Evolutionary conservation across 1,284 basidiomycete genomes (phyloP).

Genomic region (Sparassis latifolia): DNA sequence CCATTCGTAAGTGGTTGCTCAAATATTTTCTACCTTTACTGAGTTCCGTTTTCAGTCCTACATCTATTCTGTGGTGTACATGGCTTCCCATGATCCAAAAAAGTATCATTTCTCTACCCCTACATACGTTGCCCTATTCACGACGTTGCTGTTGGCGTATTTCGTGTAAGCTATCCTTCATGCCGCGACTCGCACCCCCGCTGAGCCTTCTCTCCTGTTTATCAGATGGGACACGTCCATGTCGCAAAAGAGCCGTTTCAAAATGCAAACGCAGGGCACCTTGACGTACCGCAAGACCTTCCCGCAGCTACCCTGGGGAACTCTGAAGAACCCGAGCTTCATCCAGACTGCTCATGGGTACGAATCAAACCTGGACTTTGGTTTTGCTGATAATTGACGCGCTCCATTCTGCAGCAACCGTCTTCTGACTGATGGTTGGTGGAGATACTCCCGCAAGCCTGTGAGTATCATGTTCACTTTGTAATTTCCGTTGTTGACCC

Average conservation of each 20-base stretch:
- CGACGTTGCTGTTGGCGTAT: constrained; percentile 79
- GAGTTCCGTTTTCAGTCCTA: constrained; percentile 64
- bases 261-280: constrained; percentile 93
- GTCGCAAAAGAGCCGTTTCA: constrained; percentile 97
- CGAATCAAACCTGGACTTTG: background rate
- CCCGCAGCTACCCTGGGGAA: constrained; percentile 87
- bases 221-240: constrained; percentile 87
- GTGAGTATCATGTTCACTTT: constrained; percentile 33
- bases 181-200: background rate
- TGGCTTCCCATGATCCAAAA: constrained; percentile 89
- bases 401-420: constrained; percentile 51
- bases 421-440: constrained; percentile 83
- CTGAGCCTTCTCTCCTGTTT: background rate
- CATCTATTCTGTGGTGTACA: constrained; percentile 96
- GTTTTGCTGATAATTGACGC: too few relatives aligned
- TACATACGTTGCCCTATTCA: constrained; percentile 66
- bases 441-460: constrained; percentile 86
- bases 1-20: constrained; percentile 54
- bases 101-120: constrained; percentile 83
- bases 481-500: background rate
- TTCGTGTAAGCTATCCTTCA: constrained; percentile 54
- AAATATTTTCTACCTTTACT: constrained; percentile 4
- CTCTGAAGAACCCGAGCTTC: constrained; percentile 84
- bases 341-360: constrained; percentile 93
- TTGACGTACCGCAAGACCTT: constrained; percentile 85